Evolutionary conservation across 805 yeast genomes (phyloP).

Genomic region (Saccharomycopsis malanga): DNA sequence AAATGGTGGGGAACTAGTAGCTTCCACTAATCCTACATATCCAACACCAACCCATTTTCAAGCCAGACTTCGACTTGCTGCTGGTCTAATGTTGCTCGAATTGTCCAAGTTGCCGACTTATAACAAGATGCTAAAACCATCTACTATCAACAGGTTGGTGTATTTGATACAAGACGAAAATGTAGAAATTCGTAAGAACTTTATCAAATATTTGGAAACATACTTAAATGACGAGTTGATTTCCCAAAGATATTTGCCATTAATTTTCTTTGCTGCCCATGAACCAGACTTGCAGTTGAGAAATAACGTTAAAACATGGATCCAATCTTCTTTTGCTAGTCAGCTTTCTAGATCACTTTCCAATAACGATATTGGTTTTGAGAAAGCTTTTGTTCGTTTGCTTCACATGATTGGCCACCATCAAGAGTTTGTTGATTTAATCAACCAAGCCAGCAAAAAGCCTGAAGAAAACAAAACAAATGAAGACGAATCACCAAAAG

Average conservation of each 20-base stretch:
- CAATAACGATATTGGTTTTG: conserved; percentile 46
- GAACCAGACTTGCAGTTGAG: conserved; percentile 57
- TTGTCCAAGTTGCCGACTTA: conserved; percentile 50
- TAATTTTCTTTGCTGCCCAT: conserved; percentile 66
- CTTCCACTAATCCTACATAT: conserved; percentile 34
- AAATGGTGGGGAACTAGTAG: conserved; percentile 71
- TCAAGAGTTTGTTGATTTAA: conserved; percentile 47
- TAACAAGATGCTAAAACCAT: conserved; percentile 45
- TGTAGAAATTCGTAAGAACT: conserved; percentile 45
- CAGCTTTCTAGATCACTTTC: conserved; percentile 12
- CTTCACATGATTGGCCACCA: conserved; percentile 71
- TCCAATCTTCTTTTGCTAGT: conserved; percentile 47
- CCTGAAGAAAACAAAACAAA: conserved; percentile 4
- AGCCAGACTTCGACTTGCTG: conserved; percentile 55
- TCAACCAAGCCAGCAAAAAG: conserved; percentile 24
- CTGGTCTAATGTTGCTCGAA: conserved; percentile 60
- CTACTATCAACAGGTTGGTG: conserved; percentile 45
- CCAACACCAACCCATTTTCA: conserved; percentile 62
- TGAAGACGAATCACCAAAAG: neutral
- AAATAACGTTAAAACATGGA: conserved; percentile 58
- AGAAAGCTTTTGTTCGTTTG: conserved; percentile 58
- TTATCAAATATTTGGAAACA: conserved; percentile 44
- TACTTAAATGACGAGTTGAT: conserved; percentile 44
- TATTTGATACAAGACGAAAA: conserved; percentile 63
- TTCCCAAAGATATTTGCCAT: conserved; percentile 58